Evolutionary conservation across 768 basidiomycete species (phyloP).

Genomic region (Amyloporia xantha): DNA sequence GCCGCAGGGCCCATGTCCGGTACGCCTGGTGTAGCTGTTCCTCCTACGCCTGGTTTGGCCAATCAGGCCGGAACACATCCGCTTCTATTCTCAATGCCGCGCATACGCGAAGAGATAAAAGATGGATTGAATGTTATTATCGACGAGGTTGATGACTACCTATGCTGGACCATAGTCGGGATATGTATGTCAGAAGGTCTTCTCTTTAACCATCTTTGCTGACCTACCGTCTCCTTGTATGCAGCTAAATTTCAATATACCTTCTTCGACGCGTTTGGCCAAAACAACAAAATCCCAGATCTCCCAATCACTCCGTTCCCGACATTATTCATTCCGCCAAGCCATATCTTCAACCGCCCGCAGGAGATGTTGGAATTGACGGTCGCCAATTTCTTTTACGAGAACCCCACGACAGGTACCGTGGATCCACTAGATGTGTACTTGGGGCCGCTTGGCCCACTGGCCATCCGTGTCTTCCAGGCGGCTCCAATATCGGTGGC

Average conservation of each 20-base stretch:
- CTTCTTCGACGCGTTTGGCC: constrained; percentile 85
- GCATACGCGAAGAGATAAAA: constrained; percentile 76
- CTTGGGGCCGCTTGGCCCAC: constrained; percentile 83
- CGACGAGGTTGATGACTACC: constrained; percentile 91
- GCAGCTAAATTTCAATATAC: constrained; percentile 91
- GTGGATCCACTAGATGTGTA: constrained; percentile 82
- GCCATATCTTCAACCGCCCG: constrained; percentile 39
- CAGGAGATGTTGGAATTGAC: constrained; percentile 72
- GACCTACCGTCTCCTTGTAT: constrained; percentile 15
- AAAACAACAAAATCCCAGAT: constrained; percentile 70
- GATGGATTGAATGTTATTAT: constrained; percentile 69
- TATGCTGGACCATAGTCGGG: constrained; percentile 94
- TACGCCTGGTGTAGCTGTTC: constrained; percentile 58
- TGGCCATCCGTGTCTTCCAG: constrained; percentile 72
- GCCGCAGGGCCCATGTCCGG: constrained; percentile 83
- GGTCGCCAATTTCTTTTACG: constrained; percentile 84
- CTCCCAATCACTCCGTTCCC: constrained; percentile 88
- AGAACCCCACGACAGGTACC: constrained; percentile 55
- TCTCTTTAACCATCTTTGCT: constrained; percentile 5
- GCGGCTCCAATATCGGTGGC: constrained; percentile 56
- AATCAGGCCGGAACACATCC: constrained; percentile 78
- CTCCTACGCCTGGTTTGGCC: constrained; percentile 70
- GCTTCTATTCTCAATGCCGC: constrained; percentile 70
- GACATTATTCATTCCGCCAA: constrained; percentile 73
- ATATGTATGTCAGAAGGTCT: constrained; percentile 58